Percentiles rank a stretch among this genome's conserved stretches.
Conservation (phyloP, 352 stramenopile species). For the Peronospora destructor region DNA sequence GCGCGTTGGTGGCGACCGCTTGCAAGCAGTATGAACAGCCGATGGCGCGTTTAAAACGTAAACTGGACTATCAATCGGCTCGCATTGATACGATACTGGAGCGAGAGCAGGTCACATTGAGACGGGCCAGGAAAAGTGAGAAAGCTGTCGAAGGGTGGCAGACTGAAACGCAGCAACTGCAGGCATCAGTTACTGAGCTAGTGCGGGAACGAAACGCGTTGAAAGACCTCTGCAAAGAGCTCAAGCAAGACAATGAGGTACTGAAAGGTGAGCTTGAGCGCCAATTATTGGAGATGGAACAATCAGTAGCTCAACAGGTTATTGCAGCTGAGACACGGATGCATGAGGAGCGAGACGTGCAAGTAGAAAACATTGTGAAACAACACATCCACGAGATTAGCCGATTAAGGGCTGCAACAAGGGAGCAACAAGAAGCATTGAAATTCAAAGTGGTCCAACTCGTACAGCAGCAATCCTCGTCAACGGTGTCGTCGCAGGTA, state of each 20-base stretch:
- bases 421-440: slow-evolving; percentile 3
- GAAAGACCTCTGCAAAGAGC: slow-evolving; percentile 13
- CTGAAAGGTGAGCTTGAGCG: slow-evolving; percentile 20
- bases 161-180: slow-evolving; percentile 17
- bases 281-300: slow-evolving; percentile 29
- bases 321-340: slow-evolving; percentile 32
- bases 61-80: slow-evolving; percentile 14
- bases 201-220: slow-evolving; percentile 14
- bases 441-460: slow-evolving; percentile 7
- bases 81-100: slow-evolving; percentile 14
- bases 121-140: slow-evolving; percentile 15
- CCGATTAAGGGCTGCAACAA: slow-evolving; percentile 15
- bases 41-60: slow-evolving; percentile 13
- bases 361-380: slow-evolving; percentile 33
- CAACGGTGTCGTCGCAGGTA: slow-evolving; percentile 16
- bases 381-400: slow-evolving; percentile 36
- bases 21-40: slow-evolving; percentile 18
- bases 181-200: slow-evolving; percentile 8
- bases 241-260: slow-evolving; percentile 20
- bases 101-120: slow-evolving; percentile 14
- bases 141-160: slow-evolving; percentile 14
- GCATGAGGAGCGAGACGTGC: slow-evolving; percentile 31
- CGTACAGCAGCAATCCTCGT: slow-evolving; percentile 19
- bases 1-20: slow-evolving; percentile 25
- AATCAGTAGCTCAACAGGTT: slow-evolving; percentile 26